Evolutionary conservation across 1,284 basidiomycete species (phyloP), one percentile per base, ranked within the genome.

Genomic region (Schizophyllum amplum): DNA sequence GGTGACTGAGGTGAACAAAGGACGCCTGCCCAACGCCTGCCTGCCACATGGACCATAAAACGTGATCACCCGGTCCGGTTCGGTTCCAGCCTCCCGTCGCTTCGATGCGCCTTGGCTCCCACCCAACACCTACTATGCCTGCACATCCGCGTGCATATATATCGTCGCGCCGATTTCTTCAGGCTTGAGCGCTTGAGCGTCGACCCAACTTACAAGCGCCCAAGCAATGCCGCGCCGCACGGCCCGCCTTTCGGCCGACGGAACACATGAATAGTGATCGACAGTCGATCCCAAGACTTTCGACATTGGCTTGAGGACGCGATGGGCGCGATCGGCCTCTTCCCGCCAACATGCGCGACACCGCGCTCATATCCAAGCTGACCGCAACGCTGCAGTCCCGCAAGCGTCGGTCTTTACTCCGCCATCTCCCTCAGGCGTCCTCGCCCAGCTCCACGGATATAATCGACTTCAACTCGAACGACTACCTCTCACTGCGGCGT

Each of bases 401-500:
- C 56, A 81, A 86, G 42, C 69, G 78, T 53, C 78, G 87, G 24
- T 71, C 74, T 60, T 88, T 87, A 64, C 75, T 83, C 48, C 80
- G 86, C 47, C 72, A 77, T 26, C 76, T 88, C 4, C 83, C 84
- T 17, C 72, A 77, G 62, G 76, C 80, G 24, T 67, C 67, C 54
- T 67, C 71, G 23, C 67, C 69, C 24, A 59, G 68, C 13, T 72
- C 71, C 7, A 49, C 66, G 57, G 48, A 50, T 20, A 20, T 50
- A 11, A 50, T 50, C 48, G 93, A 96, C 69, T 94, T 95, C 70
- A 88, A 81, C 26, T 90, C 92, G 13, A 98, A 98, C 72, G 95
- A 98, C 74, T 98, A 98, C 71, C 86, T 98, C 58, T 94, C 92
- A 0, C 78, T 99, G 23, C 77, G 92, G 0, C 72, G 75, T 3